Conservation (phyloP, 2,329 filamentous ascomycete genomes). For the Trichoderma oligosporum region DNA sequence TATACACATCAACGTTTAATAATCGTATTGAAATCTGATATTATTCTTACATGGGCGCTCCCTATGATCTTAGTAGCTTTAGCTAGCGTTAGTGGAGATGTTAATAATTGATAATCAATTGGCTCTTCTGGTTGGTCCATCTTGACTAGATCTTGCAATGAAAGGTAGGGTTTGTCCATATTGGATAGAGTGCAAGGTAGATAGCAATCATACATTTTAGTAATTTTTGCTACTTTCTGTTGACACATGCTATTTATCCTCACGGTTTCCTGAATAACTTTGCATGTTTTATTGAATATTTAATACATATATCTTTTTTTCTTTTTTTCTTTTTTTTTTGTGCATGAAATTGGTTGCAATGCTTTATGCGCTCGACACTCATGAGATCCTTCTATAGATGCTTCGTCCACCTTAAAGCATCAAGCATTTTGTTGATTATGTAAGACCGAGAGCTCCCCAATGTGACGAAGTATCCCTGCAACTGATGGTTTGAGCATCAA, state of each 20-base stretch:
- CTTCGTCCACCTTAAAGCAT: not conserved
- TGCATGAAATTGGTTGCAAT: no score
- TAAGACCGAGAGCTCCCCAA: not conserved
- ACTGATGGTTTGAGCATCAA: constrained; percentile 4
- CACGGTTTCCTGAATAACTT: no score
- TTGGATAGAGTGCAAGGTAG: no score
- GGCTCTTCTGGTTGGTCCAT: not conserved
- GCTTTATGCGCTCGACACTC: no score
- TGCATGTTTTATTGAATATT: no score
- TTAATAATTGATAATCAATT: not conserved
- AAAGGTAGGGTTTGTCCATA: not conserved
- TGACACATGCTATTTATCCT: no score
- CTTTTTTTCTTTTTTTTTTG: no score
- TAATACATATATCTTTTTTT: no score
- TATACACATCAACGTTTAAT: no score
- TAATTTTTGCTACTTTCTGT: no score
- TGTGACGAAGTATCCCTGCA: not conserved
- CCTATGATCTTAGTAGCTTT: not conserved
- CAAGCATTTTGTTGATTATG: constrained; percentile 3
- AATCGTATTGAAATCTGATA: no score
- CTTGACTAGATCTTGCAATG: not conserved
- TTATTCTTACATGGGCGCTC: not conserved
- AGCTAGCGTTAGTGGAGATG: not conserved
- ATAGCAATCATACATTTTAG: no score
- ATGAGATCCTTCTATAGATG: not conserved